Base-by-base conservation (phyloP, 2,329 filamentous ascomycete genomes). In the Zymoseptoria brevis region DNA sequence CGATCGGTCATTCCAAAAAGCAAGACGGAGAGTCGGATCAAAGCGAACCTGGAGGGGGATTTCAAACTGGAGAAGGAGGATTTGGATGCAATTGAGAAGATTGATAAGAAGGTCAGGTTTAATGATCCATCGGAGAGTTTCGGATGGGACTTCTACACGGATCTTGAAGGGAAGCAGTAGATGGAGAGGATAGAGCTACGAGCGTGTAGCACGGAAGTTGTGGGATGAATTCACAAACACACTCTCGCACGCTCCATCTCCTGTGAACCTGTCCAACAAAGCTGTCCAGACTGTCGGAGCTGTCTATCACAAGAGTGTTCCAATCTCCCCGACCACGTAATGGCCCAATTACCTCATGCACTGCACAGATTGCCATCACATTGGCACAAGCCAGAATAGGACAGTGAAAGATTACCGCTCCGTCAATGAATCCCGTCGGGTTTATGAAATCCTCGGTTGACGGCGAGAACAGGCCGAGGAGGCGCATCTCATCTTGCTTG, bases 51-150 rank as follows among this genome's bases (percentile, higher is more conserved):
- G 55, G 68, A 71, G 57, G 73, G 70, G 8, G 82, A 84, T 67
- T 88, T 88, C 70, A 79, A 81, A 67, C 75, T 88, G 24, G 77
- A 78, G 1, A 65, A 69, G 0, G 80, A 81, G 55, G 85, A 88
- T 66, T 72, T 87, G 66, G 72, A 80, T 67, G 81, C 79, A 72
- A 81, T 85, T 55, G 74, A 77, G 48, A 67, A 62, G 0, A 74
- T 86, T 19, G 83, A 87, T 68, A 83, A 80, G 73, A 85, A 85
- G 72, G 52, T 84, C 64, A 75, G 84, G 50, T 86, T 87, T 68
- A 87, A 86, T 58, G 83, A 87, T 68, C 78, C 82, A 4, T 81
- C 77, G 50, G 73, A 68, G 6, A 74, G 72, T 21, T 87, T 86
- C 73, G 79, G 81, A 2, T 83, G 79, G 71, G 74, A 82, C 7